Evolutionary conservation across 495 filamentous ascomycete genomes (phyloP).

Genomic region (Lineolata rhizophorae): DNA sequence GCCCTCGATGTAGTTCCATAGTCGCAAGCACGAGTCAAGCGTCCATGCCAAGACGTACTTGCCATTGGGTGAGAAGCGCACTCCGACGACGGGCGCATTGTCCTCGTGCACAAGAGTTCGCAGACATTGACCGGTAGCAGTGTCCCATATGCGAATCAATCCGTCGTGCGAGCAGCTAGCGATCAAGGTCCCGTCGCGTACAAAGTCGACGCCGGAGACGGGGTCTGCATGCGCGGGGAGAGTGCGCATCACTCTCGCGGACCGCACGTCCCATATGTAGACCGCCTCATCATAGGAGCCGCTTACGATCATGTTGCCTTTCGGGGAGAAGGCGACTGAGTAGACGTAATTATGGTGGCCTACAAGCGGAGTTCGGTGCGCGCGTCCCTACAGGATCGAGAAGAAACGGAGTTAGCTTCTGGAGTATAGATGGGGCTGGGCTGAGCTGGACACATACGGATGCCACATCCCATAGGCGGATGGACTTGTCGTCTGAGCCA

Average conservation of each 20-base stretch:
- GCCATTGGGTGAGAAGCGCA: constrained; percentile 84
- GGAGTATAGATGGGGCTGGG: constrained; percentile 1
- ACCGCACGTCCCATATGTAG: constrained; percentile 85
- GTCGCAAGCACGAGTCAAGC: constrained; percentile 66
- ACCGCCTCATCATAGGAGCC: constrained; percentile 96
- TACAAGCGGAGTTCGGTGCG: constrained; percentile 39
- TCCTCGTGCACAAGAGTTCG: constrained; percentile 91
- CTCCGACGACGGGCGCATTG: constrained; percentile 74
- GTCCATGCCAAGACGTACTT: constrained; percentile 81
- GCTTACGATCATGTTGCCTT: constrained; percentile 86
- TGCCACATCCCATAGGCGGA: constrained; percentile 72
- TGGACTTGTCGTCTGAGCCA: constrained; percentile 88
- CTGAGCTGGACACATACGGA: constrained; percentile 29
- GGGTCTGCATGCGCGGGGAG: constrained; percentile 90
- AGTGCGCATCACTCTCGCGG: constrained; percentile 62
- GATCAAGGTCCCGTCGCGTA: constrained; percentile 76
- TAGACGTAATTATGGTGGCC: constrained; percentile 96
- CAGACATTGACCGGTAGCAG: constrained; percentile 83
- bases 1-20: constrained; percentile 88
- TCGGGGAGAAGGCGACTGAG: constrained; percentile 78
- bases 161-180: constrained; percentile 79
- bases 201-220: constrained; percentile 81
- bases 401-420: constrained; percentile 6
- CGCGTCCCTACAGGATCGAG: constrained; percentile 29
- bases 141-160: constrained; percentile 90